These are phyloP conservation scores for Fraxinus greggii DNA, from an alignment of 305 asterid species.

Conservation along the genomic window DNA sequence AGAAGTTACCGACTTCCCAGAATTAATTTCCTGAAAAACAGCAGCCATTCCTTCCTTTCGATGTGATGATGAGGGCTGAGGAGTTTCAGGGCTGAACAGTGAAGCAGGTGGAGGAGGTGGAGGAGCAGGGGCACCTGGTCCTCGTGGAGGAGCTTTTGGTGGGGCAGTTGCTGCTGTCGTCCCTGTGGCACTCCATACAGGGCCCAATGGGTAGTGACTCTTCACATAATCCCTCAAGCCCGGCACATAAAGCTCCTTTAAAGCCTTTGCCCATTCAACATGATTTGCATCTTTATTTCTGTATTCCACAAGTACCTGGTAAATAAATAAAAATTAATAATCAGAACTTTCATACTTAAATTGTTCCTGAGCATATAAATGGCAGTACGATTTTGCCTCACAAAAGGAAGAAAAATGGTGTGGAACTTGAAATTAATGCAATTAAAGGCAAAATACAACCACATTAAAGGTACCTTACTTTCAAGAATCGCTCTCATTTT, in stretches of 20 bases:
- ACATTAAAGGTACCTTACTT: not conserved
- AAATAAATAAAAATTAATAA: constrained; percentile 13
- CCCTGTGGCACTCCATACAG: constrained; percentile 89
- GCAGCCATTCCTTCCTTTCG: constrained; percentile 97
- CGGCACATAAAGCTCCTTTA: constrained; percentile 92
- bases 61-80: constrained; percentile 68
- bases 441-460: not conserved
- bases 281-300: constrained; percentile 87
- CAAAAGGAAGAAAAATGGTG: not conserved
- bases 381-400: not conserved
- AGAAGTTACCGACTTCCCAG: constrained; percentile 74
- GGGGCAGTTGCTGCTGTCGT: constrained; percentile 55
- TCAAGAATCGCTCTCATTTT: not conserved
- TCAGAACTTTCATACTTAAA: constrained; percentile 1
- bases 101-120: constrained; percentile 93
- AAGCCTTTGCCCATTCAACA: constrained; percentile 95
- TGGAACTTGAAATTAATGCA: not conserved
- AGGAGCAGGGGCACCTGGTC: constrained; percentile 65
- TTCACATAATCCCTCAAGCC: constrained; percentile 96
- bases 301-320: constrained; percentile 86
- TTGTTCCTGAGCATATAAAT: not conserved
- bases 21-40: constrained; percentile 81
- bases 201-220: constrained; percentile 87
- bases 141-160: constrained; percentile 45
- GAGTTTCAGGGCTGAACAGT: constrained; percentile 62